phyloP scores from a whole-genome alignment of 345 rosid species.

The Camelina laxa region DNA sequence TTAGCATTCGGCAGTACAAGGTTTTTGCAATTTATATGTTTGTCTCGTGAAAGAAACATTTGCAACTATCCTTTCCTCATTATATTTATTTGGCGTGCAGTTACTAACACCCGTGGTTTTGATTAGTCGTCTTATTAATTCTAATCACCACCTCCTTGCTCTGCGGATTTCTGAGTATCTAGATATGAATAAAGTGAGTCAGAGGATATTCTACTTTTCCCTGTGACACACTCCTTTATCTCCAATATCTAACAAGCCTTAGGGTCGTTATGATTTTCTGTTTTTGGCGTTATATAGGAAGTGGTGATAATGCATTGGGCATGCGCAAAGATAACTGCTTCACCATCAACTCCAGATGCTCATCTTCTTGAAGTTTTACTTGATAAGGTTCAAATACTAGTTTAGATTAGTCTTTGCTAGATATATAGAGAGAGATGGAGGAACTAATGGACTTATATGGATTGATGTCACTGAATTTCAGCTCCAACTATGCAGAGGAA shows the following conservation, averaged over 20 bases:
- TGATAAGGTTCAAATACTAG: slow-evolving; percentile 70
- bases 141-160: slow-evolving; percentile 85
- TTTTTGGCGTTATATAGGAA: slow-evolving; percentile 57
- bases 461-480: slow-evolving; percentile 51
- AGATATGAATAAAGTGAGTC: slow-evolving; percentile 90
- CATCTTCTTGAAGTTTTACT: slow-evolving; percentile 87
- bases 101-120: slow-evolving; percentile 82
- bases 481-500: slow-evolving; percentile 86
- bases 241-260: background rate
- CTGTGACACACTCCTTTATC: background rate
- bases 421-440: slow-evolving; percentile 4
- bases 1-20: slow-evolving; percentile 92
- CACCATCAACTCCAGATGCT: slow-evolving; percentile 83
- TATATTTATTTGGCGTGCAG: slow-evolving; percentile 47
- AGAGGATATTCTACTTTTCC: background rate
- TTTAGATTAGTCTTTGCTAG: slow-evolving; percentile 2
- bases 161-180: slow-evolving; percentile 84
- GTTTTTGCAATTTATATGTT: slow-evolving; percentile 48
- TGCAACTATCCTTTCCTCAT: slow-evolving; percentile 15
- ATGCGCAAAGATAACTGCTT: slow-evolving; percentile 91
- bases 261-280: background rate
- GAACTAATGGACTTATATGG: slow-evolving; percentile 20
- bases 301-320: slow-evolving; percentile 99
- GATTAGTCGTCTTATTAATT: slow-evolving; percentile 89
- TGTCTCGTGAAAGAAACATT: slow-evolving; percentile 13